These are phyloP conservation scores for Pseudogymnoascus sp. DNA, from an alignment of 2,329 filamentous ascomycete genomes.

Conservation along the genomic window DNA sequence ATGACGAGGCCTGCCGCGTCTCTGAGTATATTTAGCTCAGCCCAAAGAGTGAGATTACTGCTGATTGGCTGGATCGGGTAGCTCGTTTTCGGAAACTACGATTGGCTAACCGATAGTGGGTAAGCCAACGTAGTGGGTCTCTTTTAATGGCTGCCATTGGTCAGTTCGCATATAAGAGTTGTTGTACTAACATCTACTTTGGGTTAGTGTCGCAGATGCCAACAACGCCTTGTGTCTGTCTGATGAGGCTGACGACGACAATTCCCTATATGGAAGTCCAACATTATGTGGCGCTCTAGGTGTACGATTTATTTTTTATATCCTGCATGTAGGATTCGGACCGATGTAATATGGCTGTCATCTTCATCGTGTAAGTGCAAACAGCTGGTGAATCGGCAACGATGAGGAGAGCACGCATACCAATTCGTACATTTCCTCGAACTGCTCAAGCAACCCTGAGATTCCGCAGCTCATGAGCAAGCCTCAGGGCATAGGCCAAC, in stretches of 20 bases:
- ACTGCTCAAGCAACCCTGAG: not conserved
- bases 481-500: not conserved
- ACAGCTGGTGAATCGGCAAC: not conserved
- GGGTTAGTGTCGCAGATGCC: not conserved
- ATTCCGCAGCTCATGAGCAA: not conserved
- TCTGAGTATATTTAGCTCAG: not conserved
- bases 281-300: not conserved
- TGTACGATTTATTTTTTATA: not conserved
- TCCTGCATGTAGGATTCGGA: not conserved
- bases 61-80: not conserved
- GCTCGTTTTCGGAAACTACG: too few species aligned
- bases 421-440: not conserved
- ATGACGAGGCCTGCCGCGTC: not conserved
- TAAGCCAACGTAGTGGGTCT: not conserved
- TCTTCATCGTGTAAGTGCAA: not conserved
- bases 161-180: not conserved
- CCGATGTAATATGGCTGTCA: not conserved
- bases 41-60: not conserved
- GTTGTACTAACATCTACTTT: not conserved
- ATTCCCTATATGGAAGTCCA: not conserved
- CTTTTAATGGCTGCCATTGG: not conserved
- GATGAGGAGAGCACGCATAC: not conserved
- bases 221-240: not conserved
- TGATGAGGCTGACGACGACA: not conserved
- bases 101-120: not conserved